Percentiles rank a stretch among this genome's conserved stretches.
Conservation (phyloP, 768 basidiomycete genomes). For the Grammothele lineata region DNA sequence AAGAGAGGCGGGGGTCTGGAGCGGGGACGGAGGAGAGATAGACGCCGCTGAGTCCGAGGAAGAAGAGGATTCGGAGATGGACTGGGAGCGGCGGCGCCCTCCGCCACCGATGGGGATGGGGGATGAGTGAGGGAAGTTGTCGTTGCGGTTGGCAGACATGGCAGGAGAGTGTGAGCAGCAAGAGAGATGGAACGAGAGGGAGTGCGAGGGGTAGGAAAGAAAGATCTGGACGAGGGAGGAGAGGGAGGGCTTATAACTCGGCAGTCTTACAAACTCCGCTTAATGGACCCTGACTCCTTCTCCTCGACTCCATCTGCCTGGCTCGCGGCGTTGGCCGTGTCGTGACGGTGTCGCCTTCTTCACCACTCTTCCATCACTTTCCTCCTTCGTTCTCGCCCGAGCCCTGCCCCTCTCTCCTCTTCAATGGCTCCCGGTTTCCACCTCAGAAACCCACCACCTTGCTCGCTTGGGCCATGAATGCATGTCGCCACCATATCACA, state of each 20-base stretch:
- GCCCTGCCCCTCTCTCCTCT: too few species aligned
- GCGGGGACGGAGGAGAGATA: slow-evolving; percentile 45
- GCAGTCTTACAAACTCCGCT: slow-evolving; percentile 12
- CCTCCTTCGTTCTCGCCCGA: too few species aligned
- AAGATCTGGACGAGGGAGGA: neutral
- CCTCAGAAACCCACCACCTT: too few species aligned
- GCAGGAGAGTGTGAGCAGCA: neutral
- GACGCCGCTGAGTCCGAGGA: slow-evolving; percentile 17
- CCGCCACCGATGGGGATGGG: slow-evolving; percentile 59
- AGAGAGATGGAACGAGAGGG: neutral
- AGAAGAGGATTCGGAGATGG: slow-evolving; percentile 47
- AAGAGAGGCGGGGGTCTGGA: slow-evolving; percentile 43
- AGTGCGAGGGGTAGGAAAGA: slow-evolving; percentile 5
- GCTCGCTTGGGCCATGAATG: too few species aligned
- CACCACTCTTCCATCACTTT: too few species aligned
- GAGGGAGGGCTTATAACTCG: slow-evolving; percentile 7
- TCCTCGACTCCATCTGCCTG: too few species aligned
- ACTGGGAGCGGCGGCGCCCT: slow-evolving; percentile 55
- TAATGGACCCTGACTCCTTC: slow-evolving; percentile 15
- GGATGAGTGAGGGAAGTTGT: slow-evolving; percentile 46
- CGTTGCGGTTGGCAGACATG: slow-evolving; percentile 20
- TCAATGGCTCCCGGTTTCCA: too few species aligned
- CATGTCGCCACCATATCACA: too few species aligned
- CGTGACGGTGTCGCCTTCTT: too few species aligned
- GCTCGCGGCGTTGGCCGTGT: too few species aligned